phyloP scores from a whole-genome alignment of 2,329 filamentous ascomycete species.

The Epichloe brachyelytri region DNA sequence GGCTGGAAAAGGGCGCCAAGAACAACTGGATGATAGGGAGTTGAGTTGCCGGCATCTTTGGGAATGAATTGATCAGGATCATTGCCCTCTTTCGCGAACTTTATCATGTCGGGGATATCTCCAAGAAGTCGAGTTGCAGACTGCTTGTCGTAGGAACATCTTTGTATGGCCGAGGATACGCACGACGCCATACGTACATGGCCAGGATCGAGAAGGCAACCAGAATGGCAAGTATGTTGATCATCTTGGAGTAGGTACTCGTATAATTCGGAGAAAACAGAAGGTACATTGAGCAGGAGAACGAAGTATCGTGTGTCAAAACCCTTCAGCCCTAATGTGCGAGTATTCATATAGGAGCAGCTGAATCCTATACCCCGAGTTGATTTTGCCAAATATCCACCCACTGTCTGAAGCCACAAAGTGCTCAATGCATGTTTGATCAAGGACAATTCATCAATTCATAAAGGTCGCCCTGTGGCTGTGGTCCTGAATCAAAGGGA shows the following conservation, averaged over 20 bases:
- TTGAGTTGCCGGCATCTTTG: not conserved
- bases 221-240: not conserved
- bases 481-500: no score
- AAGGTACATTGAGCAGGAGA: no score
- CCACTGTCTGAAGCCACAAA: no score
- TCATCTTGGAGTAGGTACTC: not conserved
- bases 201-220: not conserved
- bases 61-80: not conserved
- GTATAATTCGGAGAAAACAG: no score
- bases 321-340: no score
- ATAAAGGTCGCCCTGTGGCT: no score
- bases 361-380: no score
- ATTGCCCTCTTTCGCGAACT: not conserved
- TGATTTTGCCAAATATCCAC: no score
- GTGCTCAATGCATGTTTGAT: no score
- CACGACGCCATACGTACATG: not conserved
- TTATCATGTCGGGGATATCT: constrained; percentile 4
- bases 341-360: no score
- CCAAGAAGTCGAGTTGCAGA: constrained; percentile 3
- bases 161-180: constrained; percentile 2
- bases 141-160: constrained; percentile 3
- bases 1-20: constrained; percentile 25
- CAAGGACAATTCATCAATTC: no score
- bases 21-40: constrained; percentile 16
- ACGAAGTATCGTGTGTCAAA: no score